Evolutionary conservation across 768 basidiomycete species (phyloP), one percentile per base, ranked within the genome.

Genomic region (Rhodotorula toruloides): DNA sequence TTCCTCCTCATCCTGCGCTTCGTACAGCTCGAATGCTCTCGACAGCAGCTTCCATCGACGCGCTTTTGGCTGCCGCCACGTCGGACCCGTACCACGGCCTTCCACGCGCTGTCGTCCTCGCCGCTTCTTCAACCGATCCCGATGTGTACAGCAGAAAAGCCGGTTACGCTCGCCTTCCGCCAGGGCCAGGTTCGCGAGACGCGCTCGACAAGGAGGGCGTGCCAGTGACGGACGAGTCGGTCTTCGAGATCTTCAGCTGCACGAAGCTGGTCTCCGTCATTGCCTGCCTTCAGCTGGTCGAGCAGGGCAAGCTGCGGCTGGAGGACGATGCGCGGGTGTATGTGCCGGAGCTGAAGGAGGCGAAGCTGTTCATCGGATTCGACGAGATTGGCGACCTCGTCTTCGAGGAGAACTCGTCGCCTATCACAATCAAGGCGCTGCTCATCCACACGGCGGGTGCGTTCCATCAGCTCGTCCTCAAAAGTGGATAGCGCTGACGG

Each of bases 201-300:
- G 29, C 16, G 13, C 8, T 49, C 29, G 29, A 31, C 9, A 31
- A 5, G 29, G 21, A 29, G 29, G 48, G 29, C 29, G 48, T 29
- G 17, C 7, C 2, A 3, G 25, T 49, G 12, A 8, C 17, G 29
- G 48, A 49, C 10, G 29, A 49, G 29, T 49, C 48, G 31, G 25
- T 49, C 29, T 49, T 49, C 31, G 48, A 49, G 29, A 13, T 49
- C 29, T 32, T 31, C 48, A 9, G 8, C 10, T 49, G 48, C 48
- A 32, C 48, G 17, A 49, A 49, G 57, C 58, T 77, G n/a, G 63
- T 78, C 46, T 73, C 75, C 3, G 71, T 65, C 70, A 58, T 77
- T 43, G 74, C 75, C 7, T 72, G 71, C 5, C 59, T 76, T 1
- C 74, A 76, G 46, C 70, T 78, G 8, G 65, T 76, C 46, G 76